Evolutionary conservation across 306 rosid genomes (phyloP), one percentile per base, ranked within the genome.

Genomic region (Vigna reflexopilosa): DNA sequence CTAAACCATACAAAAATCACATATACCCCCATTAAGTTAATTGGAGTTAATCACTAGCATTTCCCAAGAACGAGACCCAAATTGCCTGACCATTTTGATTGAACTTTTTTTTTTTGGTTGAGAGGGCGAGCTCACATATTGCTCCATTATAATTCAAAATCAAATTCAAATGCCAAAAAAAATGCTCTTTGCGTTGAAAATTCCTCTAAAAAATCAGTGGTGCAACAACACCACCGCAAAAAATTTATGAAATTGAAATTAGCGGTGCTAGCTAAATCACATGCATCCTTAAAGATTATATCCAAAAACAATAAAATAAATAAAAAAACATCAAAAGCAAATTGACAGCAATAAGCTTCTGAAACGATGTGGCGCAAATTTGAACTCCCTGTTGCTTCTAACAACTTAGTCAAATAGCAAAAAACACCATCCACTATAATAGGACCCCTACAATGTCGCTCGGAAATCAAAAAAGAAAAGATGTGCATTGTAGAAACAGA

Each of bases 1-100:
- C 57, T 12, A 32, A 28, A 73, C 63, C 70, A 63, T 45, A 44
- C 50, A 64, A 64, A 81, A 40, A 26, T 14, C 67, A 40, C 64
- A 61, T 49, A 49, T 16, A 67, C 34, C 5, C 49, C 61, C 76
- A 32, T 34, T 52, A 14, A 40, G 63, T 58, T 40, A 67, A 61
- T 51, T 48, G 70, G 58, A 70, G 75, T 51, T 70, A 77, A 64
- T 76, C 82, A 63, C 20, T 58, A 38, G 77, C 77, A 81, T 81
- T 68, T 55, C 38, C 77, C 24, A 78, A 55, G 45, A 67, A 4
- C 47, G 44, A 54, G 36, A 47, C 70, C 64, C 49, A 19, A 19
- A 50, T n/a, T 19, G 3, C 47, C 2, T 5, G 47, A 24, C 51
- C 20, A 22, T 44, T 30, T 16, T 22, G 34, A 61, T 54, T 68